Evolutionary conservation across 129 eudicot species (phyloP), one percentile per base, ranked within the genome.

Genomic region (Tagetes erecta): DNA sequence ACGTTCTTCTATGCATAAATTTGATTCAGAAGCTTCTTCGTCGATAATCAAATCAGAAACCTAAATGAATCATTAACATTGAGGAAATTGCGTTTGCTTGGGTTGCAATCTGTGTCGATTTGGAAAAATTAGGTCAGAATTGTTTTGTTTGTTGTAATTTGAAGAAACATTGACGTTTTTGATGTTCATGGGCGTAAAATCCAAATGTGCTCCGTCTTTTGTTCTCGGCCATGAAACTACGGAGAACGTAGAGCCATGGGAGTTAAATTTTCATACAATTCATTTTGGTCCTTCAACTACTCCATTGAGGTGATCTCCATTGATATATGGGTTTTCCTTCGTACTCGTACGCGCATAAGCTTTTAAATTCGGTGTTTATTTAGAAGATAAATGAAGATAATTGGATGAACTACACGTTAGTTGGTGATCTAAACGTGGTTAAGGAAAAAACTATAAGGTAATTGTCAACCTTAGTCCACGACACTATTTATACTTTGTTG

Each of bases 161-260:
- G 72, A 64, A 51, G 45, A 47, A n/a, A 45, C 11, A 0, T 50
- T 62, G 37, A 40, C 49, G 31, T 52, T 46, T 62, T 47, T 27
- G 11, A 20, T 37, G 46, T 74, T 64, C 50, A 36, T 30, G 53
- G 34, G 33, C 62, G 70, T 62, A 30, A 27, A 67, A 42, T 31
- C 12, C 38, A 34, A 66, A 56, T 40, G 73, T 55, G 63, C 14
- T 80, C 83, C 83, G 55, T 41, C 40, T 74, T 74, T 64, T 68
- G 20, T 75, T 74, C 80, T 74, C 80, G 52, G 27, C 84, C 84
- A 39, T 74, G 40, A 67, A 72, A 63, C 27, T 36, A 42, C 0
- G 65, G 40, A 58, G 39, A 33, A 40, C 65, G 40, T n/a, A 59
- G 41, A 59, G 65, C 65, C 65, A 34, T 59, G 14, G 41, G 35